Evolutionary conservation across 306 rosid species (phyloP).

Genomic region (Quercus alba): DNA sequence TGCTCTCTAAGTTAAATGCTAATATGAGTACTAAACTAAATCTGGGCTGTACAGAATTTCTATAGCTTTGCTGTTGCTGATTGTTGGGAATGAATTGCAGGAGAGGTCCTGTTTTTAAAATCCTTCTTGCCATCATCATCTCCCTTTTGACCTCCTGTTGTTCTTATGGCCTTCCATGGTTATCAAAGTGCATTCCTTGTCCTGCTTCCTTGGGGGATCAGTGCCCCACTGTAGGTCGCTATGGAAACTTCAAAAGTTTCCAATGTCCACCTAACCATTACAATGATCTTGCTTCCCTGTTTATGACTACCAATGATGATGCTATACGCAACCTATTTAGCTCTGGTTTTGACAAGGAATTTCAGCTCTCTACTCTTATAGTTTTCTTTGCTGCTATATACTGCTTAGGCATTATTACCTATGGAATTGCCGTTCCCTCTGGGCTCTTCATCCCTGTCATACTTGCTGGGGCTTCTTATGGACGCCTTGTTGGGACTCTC

Average conservation of each 20-base stretch:
- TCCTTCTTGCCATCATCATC: conserved; percentile 47
- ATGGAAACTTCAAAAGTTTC: conserved; percentile 64
- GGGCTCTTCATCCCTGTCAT: conserved; percentile 91
- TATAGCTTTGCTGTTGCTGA: conserved; percentile 21
- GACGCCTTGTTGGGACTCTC: conserved; percentile 67
- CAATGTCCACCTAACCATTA: conserved; percentile 68
- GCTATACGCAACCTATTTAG: conserved; percentile 70
- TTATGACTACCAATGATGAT: conserved; percentile 74
- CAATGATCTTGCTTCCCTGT: conserved; percentile 90
- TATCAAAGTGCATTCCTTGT: conserved; percentile 63
- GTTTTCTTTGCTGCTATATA: conserved; percentile 57
- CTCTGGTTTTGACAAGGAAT: conserved; percentile 47
- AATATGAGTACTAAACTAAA: no score
- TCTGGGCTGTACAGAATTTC: background rate
- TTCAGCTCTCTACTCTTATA: conserved; percentile 59
- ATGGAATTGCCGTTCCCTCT: conserved; percentile 85
- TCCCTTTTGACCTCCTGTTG: conserved; percentile 66
- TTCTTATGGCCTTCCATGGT: conserved; percentile 71
- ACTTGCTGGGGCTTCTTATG: conserved; percentile 82
- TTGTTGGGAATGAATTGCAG: conserved; percentile 40
- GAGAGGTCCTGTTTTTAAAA: conserved; percentile 49
- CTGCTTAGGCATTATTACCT: conserved; percentile 68
- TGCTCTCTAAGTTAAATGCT: background rate
- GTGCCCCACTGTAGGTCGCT: conserved; percentile 60
- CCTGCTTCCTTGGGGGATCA: conserved; percentile 46